Conservation (phyloP, 164 flowering plant genomes). For the Buxus sempervirens region DNA sequence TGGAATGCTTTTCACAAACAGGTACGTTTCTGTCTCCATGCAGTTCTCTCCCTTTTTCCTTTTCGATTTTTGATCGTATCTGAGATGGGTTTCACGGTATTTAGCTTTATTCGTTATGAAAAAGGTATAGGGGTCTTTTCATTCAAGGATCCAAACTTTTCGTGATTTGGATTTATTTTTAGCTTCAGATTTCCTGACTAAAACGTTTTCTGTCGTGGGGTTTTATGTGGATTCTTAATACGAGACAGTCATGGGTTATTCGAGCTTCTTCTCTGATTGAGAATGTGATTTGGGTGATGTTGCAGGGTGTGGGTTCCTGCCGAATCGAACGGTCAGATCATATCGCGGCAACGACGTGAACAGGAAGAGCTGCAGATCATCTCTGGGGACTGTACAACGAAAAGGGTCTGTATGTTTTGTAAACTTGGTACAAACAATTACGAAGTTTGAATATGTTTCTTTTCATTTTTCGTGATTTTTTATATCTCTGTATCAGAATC, state of each 20-base stretch:
- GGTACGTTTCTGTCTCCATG: constrained; percentile 30
- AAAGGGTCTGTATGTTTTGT: constrained; percentile 25
- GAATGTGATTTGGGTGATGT: neutral
- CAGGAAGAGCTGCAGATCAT: constrained; percentile 61
- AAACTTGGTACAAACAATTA: neutral
- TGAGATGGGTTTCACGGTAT: constrained; percentile 3
- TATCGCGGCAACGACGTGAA: constrained; percentile 45
- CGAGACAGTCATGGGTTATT: neutral
- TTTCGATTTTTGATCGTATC: neutral
- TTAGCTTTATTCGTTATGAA: neutral
- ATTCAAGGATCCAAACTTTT: neutral
- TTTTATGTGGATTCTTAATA: constrained; percentile 1
- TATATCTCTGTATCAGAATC: constrained; percentile 29
- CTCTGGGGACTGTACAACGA: constrained; percentile 50
- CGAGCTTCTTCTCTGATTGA: neutral
- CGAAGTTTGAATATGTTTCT: constrained; percentile 4
- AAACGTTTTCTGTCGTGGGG: neutral
- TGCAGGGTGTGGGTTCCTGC: constrained; percentile 45
- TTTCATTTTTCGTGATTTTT: neutral
- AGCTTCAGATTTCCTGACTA: neutral
- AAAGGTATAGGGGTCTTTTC: neutral
- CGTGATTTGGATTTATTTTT: neutral
- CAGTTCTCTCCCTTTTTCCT: neutral
- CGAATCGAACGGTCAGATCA: constrained; percentile 45
- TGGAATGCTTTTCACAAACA: constrained; percentile 64